Percentiles rank a stretch among this genome's conserved stretches.
These are phyloP conservation scores for Insectozyma bohioensis DNA, from an alignment of 1,139 yeast species.

Conservation along the genomic window DNA sequence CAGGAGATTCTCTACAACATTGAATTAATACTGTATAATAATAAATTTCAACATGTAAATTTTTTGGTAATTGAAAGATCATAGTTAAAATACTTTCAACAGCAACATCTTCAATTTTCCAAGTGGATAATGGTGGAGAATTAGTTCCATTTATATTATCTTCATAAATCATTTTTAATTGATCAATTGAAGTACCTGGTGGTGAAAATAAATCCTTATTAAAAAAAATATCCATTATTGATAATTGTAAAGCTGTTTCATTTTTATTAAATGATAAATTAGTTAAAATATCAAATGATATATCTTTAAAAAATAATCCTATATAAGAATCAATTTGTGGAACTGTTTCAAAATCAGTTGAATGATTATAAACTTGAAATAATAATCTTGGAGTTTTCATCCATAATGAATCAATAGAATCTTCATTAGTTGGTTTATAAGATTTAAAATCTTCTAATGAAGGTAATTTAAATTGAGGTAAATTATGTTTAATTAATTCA, in stretches of 20 bases:
- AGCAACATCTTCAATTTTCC: constrained; percentile 91
- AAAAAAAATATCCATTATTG: constrained; percentile 74
- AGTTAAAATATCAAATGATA: constrained; percentile 70
- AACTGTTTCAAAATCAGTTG: constrained; percentile 62
- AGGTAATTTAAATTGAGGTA: constrained; percentile 52
- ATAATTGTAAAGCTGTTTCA: constrained; percentile 82
- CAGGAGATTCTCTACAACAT: constrained; percentile 84
- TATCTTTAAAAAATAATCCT: constrained; percentile 68
- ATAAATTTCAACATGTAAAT: constrained; percentile 70
- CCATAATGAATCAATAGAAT: constrained; percentile 43
- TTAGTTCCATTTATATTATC: constrained; percentile 44
- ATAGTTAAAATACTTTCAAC: constrained; percentile 79
- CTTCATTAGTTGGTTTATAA: constrained; percentile 24
- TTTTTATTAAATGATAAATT: constrained; percentile 85
- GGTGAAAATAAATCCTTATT: constrained; percentile 71
- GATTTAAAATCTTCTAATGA: constrained; percentile 32
- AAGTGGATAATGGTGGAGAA: constrained; percentile 58
- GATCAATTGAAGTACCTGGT: constrained; percentile 81
- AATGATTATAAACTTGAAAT: constrained; percentile 61
- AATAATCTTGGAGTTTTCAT: constrained; percentile 53
- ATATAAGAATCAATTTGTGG: constrained; percentile 61
- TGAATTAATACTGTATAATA: constrained; percentile 86
- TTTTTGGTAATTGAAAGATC: constrained; percentile 71
- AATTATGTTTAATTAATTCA: constrained; percentile 41
- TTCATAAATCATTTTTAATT: constrained; percentile 42